Conservation (phyloP, 2,329 filamentous ascomycete genomes). For the Fusarium agapanthi region DNA sequence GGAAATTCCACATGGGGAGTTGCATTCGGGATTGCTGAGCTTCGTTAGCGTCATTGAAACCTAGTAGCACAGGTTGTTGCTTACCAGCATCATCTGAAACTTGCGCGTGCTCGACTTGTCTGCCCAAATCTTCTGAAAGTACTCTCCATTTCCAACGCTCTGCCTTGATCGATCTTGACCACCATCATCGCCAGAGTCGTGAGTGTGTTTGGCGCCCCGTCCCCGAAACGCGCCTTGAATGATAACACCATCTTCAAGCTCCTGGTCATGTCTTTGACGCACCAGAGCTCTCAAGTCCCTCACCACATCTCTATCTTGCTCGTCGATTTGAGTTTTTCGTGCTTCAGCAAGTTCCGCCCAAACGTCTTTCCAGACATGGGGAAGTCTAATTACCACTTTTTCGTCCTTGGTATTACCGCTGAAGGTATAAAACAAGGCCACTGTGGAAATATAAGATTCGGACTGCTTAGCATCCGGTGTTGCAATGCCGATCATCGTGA, state of each 20-base stretch:
- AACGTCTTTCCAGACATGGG: slow-evolving; percentile 82
- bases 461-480: slow-evolving; percentile 82
- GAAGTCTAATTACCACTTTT: slow-evolving; percentile 81
- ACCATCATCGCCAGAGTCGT: slow-evolving; percentile 60
- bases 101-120: slow-evolving; percentile 65
- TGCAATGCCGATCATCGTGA: slow-evolving; percentile 79
- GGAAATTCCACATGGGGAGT: slow-evolving; percentile 90
- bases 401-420: slow-evolving; percentile 83
- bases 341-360: slow-evolving; percentile 80
- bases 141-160: slow-evolving; percentile 53
- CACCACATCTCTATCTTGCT: slow-evolving; percentile 73
- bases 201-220: slow-evolving; percentile 58
- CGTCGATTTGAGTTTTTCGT: slow-evolving; percentile 75
- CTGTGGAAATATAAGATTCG: slow-evolving; percentile 84
- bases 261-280: slow-evolving; percentile 73
- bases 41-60: slow-evolving; percentile 15
- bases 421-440: slow-evolving; percentile 83
- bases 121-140: slow-evolving; percentile 66
- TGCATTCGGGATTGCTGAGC: slow-evolving; percentile 71
- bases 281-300: slow-evolving; percentile 75
- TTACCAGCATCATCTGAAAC: slow-evolving; percentile 81
- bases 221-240: slow-evolving; percentile 79
- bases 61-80: slow-evolving; percentile 29
- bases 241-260: slow-evolving; percentile 78
- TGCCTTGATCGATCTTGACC: slow-evolving; percentile 55